Base-by-base conservation (phyloP, 208 protist genomes). In the Trypanosoma lewisi region DNA sequence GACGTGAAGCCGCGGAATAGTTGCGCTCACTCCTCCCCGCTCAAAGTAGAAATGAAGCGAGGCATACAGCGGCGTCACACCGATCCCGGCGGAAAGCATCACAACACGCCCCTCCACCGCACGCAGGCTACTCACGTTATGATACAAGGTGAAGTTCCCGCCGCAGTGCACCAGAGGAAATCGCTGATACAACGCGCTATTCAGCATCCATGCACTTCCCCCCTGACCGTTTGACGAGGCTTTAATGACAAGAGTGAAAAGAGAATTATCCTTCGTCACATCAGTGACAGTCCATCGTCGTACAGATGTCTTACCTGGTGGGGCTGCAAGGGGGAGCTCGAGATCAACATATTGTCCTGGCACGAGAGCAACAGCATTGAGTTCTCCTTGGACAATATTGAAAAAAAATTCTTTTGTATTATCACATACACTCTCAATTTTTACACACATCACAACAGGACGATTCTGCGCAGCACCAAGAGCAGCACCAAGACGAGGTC, bases 81-180 rank as follows among this genome's bases (percentile, higher is more conserved):
- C 85, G 60, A 93, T 84, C 58, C 85, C 85, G 11, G 85, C 91
- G 14, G 87, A 89, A 48, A 96, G 61, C 70, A 83, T 84, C 28
- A 94, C 62, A 62, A 93, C 68, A 39, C 67, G 59, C 33, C 90
- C 87, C 4, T 62, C 41, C 9, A 83, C 47, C 17, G 49, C 53
- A 5, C 75, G 70, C 8, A 94, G 70, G 2, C 75, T 77, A 4
- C 63, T 42, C 27, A 76, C 57, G 50, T 93, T 77, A 53, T 83
- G 73, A 17, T 59, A 67, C 27, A 93, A 65, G 9, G 85, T 95
- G 63, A 92, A 93, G 50, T 41, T 61, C n/a, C 87, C 89, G 17
- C 77, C 73, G 14, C 93, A 31, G 30, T 41, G 34, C 30, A 61
- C 31, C 19, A 96, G 67, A 9, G 67, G 67, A 59, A 96, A 75